Conservation (phyloP, 352 stramenopile genomes). For the Phytophthora brassicae region DNA sequence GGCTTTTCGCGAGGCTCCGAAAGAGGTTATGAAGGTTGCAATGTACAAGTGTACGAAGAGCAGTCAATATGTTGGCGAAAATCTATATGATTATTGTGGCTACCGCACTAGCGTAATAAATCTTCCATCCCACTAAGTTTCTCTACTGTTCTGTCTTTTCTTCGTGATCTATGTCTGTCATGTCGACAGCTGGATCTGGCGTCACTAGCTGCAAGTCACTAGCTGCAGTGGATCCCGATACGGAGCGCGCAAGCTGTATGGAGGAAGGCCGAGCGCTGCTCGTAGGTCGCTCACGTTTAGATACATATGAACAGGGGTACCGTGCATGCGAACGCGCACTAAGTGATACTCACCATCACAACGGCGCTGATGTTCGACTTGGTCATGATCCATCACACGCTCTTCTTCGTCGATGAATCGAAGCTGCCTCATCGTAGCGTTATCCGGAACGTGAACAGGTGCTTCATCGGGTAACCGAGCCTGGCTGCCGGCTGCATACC, state of each 20-base stretch:
- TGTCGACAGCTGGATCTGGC: neutral
- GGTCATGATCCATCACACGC: neutral
- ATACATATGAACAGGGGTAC: neutral
- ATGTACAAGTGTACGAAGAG: conserved; percentile 2
- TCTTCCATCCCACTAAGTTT: neutral
- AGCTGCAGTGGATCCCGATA: neutral
- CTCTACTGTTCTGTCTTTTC: neutral
- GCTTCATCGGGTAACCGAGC: neutral
- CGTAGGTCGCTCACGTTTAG: too few species aligned
- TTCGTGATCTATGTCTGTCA: conserved; percentile 1
- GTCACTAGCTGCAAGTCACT: too few species aligned
- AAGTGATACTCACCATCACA: neutral
- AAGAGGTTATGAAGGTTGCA: conserved; percentile 2
- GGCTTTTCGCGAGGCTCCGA: neutral
- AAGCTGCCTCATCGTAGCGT: neutral
- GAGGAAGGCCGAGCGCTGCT: neutral
- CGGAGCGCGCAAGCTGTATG: conserved; percentile 1
- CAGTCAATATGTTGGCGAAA: neutral
- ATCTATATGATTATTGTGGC: conserved; percentile 10
- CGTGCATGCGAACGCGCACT: neutral
- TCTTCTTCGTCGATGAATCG: neutral
- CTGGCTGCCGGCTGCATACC: neutral
- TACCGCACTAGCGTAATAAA: conserved; percentile 13
- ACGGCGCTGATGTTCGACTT: neutral
- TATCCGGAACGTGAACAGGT: neutral